These are phyloP conservation scores for Vigna angularis DNA, from an alignment of 306 rosid genomes.

Conservation along the genomic window DNA sequence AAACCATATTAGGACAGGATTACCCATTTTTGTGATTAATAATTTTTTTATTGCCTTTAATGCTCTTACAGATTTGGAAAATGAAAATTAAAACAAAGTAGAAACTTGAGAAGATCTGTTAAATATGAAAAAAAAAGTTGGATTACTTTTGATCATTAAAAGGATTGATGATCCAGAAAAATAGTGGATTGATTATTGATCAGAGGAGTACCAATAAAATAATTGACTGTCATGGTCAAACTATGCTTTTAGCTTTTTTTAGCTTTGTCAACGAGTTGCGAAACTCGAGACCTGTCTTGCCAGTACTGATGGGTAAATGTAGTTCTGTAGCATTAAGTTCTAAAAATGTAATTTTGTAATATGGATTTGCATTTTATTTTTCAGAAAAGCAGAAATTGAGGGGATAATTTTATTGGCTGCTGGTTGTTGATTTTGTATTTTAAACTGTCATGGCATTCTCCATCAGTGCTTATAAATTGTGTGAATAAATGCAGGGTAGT, in stretches of 20 bases:
- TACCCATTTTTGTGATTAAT: too few species aligned
- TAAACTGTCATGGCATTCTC: background rate
- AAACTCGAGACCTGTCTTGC: background rate
- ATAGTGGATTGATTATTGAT: too few species aligned
- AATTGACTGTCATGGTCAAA: too few species aligned
- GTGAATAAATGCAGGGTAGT: slow-evolving; percentile 72
- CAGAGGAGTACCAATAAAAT: too few species aligned
- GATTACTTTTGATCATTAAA: too few species aligned
- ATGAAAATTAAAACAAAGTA: too few species aligned
- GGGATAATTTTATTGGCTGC: slow-evolving; percentile 18
- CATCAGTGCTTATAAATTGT: slow-evolving; percentile 27
- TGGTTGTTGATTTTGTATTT: slow-evolving; percentile 17
- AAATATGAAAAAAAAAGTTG: too few species aligned
- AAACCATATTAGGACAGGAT: too few species aligned
- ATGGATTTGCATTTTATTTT: background rate
- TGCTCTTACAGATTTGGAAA: too few species aligned
- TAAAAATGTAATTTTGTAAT: slow-evolving; percentile 1
- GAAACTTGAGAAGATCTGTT: too few species aligned
- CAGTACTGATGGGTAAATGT: background rate
- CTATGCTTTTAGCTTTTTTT: slow-evolving; percentile 1
- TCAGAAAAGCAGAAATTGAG: slow-evolving; percentile 7
- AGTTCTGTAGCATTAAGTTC: slow-evolving; percentile 3
- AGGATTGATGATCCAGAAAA: too few species aligned
- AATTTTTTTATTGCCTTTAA: too few species aligned
- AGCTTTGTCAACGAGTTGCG: slow-evolving; percentile 6